These are phyloP conservation scores for Boletus sp. DNA, from an alignment of 768 basidiomycete species.

Conservation along the genomic window DNA sequence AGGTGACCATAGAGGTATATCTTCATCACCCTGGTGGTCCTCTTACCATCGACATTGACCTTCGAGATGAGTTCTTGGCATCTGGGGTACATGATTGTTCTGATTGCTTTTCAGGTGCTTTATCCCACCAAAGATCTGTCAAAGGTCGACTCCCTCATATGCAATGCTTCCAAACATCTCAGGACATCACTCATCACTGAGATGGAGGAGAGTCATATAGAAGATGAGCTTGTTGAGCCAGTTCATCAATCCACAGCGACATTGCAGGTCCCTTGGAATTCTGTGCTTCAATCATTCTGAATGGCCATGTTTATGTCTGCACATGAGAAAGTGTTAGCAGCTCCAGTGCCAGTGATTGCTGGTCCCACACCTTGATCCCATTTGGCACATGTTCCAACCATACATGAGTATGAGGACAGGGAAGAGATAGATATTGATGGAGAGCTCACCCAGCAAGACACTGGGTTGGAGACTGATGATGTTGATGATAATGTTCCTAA, in stretches of 20 bases:
- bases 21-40: too few relatives aligned
- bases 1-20: too few relatives aligned
- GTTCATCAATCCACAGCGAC: not conserved
- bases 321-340: too few relatives aligned
- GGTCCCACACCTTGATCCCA: too few relatives aligned
- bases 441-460: too few relatives aligned
- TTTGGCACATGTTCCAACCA: too few relatives aligned
- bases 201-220: not conserved
- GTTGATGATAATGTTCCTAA: too few relatives aligned
- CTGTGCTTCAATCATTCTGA: not conserved
- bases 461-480: too few relatives aligned
- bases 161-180: not conserved
- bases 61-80: not conserved
- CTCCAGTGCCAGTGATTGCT: too few relatives aligned
- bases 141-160: not conserved
- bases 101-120: not conserved
- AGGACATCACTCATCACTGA: not conserved
- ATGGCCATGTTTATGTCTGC: not conserved
- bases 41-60: not conserved
- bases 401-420: too few relatives aligned
- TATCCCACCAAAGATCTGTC: not conserved
- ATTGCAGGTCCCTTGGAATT: not conserved
- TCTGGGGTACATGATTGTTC: not conserved
- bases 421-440: too few relatives aligned
- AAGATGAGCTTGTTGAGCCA: not conserved